phyloP scores from a whole-genome alignment of 768 basidiomycete genomes.

The Calvatia gigantea region DNA sequence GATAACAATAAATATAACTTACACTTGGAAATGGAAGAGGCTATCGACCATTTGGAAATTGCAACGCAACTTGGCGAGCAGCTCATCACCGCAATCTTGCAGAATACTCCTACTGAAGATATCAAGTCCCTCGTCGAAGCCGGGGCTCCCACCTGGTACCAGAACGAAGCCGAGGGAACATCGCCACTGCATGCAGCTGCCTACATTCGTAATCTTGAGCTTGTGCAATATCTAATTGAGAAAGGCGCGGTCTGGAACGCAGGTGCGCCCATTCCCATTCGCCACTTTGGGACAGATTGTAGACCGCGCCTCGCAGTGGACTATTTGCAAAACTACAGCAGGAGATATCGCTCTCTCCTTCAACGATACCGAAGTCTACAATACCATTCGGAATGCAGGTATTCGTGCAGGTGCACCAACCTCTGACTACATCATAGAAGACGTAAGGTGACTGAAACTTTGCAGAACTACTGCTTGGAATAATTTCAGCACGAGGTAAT shows the following conservation, averaged over 20 bases:
- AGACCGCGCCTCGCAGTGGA: constrained; percentile 50
- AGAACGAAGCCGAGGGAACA: constrained; percentile 74
- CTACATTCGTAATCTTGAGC: constrained; percentile 60
- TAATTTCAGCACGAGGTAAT: constrained; percentile 48
- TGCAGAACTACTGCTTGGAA: constrained; percentile 66
- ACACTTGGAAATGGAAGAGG: constrained; percentile 11
- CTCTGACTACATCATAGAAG: constrained; percentile 6
- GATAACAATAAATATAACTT: not conserved
- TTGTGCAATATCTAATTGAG: constrained; percentile 67
- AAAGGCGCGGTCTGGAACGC: constrained; percentile 92
- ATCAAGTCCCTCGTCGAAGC: constrained; percentile 51
- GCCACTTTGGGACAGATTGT: not conserved
- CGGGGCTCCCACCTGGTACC: constrained; percentile 88
- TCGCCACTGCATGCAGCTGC: constrained; percentile 87
- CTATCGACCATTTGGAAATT: constrained; percentile 35
- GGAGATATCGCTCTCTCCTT: constrained; percentile 88
- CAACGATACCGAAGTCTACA: constrained; percentile 74
- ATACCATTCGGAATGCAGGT: constrained; percentile 84
- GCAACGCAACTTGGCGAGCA: constrained; percentile 53
- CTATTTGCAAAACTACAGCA: constrained; percentile 73
- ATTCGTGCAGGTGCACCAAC: constrained; percentile 73
- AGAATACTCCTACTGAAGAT: constrained; percentile 37
- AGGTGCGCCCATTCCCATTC: constrained; percentile 37
- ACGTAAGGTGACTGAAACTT: constrained; percentile 15
- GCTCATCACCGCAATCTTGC: constrained; percentile 58